Evolutionary conservation across 2,329 filamentous ascomycete genomes (phyloP).

Genomic region (Aspergillus sp.): DNA sequence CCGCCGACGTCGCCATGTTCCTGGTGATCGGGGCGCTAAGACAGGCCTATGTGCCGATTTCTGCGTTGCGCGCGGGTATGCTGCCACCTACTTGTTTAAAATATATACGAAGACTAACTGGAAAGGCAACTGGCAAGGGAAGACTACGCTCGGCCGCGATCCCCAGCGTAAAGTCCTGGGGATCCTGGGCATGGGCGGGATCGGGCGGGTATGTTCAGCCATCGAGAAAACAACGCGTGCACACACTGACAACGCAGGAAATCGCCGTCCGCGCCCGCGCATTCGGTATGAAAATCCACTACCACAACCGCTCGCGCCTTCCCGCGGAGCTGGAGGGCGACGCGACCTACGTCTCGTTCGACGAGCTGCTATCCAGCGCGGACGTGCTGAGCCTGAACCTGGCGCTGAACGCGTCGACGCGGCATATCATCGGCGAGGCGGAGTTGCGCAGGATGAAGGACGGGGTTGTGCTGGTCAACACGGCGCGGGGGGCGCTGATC

Average conservation of each 20-base stretch:
- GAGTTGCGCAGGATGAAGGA: slow-evolving; percentile 39
- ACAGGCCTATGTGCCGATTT: slow-evolving; percentile 34
- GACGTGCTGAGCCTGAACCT: slow-evolving; percentile 41
- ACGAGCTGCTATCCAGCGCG: slow-evolving; percentile 36
- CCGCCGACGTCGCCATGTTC: slow-evolving; percentile 40
- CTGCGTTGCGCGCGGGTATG: slow-evolving; percentile 33
- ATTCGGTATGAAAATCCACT: slow-evolving; percentile 40
- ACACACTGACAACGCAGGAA: slow-evolving; percentile 24
- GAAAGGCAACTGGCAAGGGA: slow-evolving; percentile 33
- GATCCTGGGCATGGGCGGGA: slow-evolving; percentile 41
- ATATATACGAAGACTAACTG: slow-evolving; percentile 1
- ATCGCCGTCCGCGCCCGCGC: slow-evolving; percentile 36
- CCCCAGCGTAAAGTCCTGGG: slow-evolving; percentile 38
- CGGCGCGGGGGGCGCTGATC: slow-evolving; percentile 36
- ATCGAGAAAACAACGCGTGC: not conserved
- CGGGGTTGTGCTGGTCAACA: slow-evolving; percentile 37
- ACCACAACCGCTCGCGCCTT: slow-evolving; percentile 38
- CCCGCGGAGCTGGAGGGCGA: slow-evolving; percentile 31
- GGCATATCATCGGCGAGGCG: slow-evolving; percentile 38
- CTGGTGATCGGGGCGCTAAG: slow-evolving; percentile 39
- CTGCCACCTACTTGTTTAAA: not conserved
- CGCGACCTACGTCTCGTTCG: slow-evolving; percentile 38
- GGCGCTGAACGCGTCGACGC: slow-evolving; percentile 35
- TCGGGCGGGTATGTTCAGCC: slow-evolving; percentile 31
- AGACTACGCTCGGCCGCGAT: slow-evolving; percentile 35